A percentile compares a stretch with the other conserved stretches of the same genome.
Conservation (phyloP, 2,329 filamentous ascomycete genomes). For the Alternaria gaisen region DNA sequence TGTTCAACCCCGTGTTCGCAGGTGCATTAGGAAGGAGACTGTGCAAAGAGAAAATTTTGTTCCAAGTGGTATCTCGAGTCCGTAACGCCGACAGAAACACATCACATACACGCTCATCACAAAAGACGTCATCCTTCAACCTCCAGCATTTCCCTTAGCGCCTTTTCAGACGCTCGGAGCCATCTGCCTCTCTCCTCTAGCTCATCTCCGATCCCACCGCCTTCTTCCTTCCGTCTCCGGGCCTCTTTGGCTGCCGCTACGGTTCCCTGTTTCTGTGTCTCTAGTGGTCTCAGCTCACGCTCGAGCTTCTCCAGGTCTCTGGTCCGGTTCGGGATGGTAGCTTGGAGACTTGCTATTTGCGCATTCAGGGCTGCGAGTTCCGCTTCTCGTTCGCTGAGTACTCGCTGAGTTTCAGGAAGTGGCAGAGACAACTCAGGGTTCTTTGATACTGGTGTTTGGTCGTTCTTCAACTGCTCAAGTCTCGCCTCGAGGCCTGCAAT, state of each 20-base stretch:
- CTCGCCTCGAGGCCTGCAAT: constrained; percentile 62
- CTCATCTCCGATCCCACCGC: constrained; percentile 74
- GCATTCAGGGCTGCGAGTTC: constrained; percentile 54
- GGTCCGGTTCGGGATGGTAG: constrained; percentile 70
- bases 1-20: constrained; percentile 6
- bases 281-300: constrained; percentile 73
- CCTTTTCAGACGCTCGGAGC: constrained; percentile 74
- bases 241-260: constrained; percentile 76
- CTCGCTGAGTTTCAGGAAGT: constrained; percentile 53
- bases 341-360: constrained; percentile 62
- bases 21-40: neutral
- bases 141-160: constrained; percentile 70
- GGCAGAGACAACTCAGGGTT: constrained; percentile 55
- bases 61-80: constrained; percentile 22
- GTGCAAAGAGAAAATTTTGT: neutral
- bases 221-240: constrained; percentile 69
- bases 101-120: neutral
- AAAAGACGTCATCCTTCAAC: constrained; percentile 49
- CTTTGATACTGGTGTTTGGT: constrained; percentile 46
- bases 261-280: constrained; percentile 71
- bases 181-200: constrained; percentile 79
- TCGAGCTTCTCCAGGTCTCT: constrained; percentile 73
- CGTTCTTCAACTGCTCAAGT: constrained; percentile 57
- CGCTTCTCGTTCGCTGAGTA: constrained; percentile 53
- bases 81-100: constrained; percentile 15